Evolutionary conservation across 2,329 filamentous ascomycete species (phyloP), one percentile per base, ranked within the genome.

Genomic region (Phialemonium atrogriseum): DNA sequence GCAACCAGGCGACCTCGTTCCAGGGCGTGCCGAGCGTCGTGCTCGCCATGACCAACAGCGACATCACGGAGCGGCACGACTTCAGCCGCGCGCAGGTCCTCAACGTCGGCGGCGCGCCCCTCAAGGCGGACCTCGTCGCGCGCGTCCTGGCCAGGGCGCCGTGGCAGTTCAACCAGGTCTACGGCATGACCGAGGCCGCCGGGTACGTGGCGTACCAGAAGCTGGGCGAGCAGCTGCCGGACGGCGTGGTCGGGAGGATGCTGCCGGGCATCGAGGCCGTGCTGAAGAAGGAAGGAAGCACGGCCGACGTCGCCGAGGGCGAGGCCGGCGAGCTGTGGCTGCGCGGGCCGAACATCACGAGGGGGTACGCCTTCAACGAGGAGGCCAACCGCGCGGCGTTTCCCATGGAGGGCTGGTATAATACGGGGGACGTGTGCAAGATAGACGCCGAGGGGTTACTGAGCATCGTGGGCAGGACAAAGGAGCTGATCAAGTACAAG

Each of bases 1-100:
- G 53, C 0, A 49, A 50, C 19, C 46, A 52, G 17, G 54, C 59
- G 4, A 62, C 55, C 2, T 46, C 37, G 1, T 61, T 60, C 36
- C 59, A 62, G n/a, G n/a, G n/a, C n/a, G n/a, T n/a, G n/a, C n/a
- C n/a, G n/a, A n/a, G n/a, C n/a, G n/a, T n/a, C n/a, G n/a, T n/a
- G n/a, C n/a, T n/a, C n/a, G n/a, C n/a, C n/a, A n/a, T n/a, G n/a
- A n/a, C n/a, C n/a, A n/a, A n/a, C n/a, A n/a, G n/a, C n/a, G n/a
- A n/a, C n/a, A n/a, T n/a, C n/a, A n/a, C n/a, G n/a, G n/a, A n/a
- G n/a, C n/a, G n/a, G n/a, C n/a, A n/a, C n/a, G n/a, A n/a, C n/a
- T n/a, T n/a, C n/a, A n/a, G n/a, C n/a, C n/a, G n/a, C n/a, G n/a
- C n/a, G n/a, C n/a, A n/a, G n/a, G n/a, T n/a, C n/a, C n/a, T n/a